phyloP scores from a whole-genome alignment of 441 rosid species.

The Heliophila coronopifolia region DNA sequence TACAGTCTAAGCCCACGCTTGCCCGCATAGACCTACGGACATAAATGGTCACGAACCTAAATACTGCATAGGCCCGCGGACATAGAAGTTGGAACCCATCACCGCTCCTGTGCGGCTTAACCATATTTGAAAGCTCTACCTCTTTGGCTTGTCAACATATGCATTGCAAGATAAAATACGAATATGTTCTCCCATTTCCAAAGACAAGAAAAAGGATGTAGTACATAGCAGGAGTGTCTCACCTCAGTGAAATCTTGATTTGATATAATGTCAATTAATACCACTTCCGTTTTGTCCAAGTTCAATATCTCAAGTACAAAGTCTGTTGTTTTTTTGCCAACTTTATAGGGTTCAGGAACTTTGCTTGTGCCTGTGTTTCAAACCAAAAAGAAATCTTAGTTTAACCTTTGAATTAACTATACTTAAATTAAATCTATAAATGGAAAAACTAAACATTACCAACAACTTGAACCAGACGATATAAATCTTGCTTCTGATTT shows the following conservation, averaged over 20 bases:
- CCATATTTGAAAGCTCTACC: no score
- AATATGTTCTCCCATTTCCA: not conserved
- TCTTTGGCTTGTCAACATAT: constrained; percentile 9
- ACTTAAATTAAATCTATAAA: constrained; percentile 1
- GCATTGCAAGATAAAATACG: constrained; percentile 10
- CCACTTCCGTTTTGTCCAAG: constrained; percentile 69
- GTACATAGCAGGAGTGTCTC: constrained; percentile 17
- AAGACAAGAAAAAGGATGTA: not conserved
- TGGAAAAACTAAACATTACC: constrained; percentile 41
- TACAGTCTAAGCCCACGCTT: no score
- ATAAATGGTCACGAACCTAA: no score
- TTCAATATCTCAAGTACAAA: constrained; percentile 71
- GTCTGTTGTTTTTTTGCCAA: constrained; percentile 67
- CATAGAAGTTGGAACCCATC: no score
- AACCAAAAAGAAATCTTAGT: constrained; percentile 14
- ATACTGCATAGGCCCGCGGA: no score
- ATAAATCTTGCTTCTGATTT: constrained; percentile 85
- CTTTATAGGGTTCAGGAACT: constrained; percentile 71
- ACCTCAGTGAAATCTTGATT: constrained; percentile 97
- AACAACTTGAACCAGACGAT: constrained; percentile 82
- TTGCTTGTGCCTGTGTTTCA: constrained; percentile 60
- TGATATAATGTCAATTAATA: constrained; percentile 78
- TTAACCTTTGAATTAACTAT: constrained; percentile 9
- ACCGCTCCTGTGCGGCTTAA: no score
- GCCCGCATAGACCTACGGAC: no score